phyloP scores from a whole-genome alignment of 352 stramenopile species.

The Phytophthora pisi region DNA sequence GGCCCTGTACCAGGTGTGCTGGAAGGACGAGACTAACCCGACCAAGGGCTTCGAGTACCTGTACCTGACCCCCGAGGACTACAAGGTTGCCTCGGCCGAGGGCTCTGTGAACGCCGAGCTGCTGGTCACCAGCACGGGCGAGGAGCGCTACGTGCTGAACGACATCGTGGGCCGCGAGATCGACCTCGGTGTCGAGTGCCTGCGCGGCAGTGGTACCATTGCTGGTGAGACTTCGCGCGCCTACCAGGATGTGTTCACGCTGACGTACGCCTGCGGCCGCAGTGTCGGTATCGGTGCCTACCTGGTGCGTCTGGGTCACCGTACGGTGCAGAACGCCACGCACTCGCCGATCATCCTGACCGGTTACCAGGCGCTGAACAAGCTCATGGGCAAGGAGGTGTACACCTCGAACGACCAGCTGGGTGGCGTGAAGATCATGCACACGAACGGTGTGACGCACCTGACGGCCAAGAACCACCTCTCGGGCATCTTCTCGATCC shows the following conservation, averaged over 20 bases:
- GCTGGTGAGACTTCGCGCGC: slow-evolving; percentile 98
- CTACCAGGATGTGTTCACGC: slow-evolving; percentile 99
- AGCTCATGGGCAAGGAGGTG: slow-evolving; percentile 99
- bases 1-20: slow-evolving; percentile 97
- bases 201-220: slow-evolving; percentile 99
- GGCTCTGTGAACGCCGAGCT: slow-evolving; percentile 89
- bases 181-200: slow-evolving; percentile 99
- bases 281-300: slow-evolving; percentile 99
- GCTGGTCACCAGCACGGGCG: slow-evolving; percentile 60
- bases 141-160: slow-evolving; percentile 94
- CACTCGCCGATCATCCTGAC: slow-evolving; percentile 99
- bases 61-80: slow-evolving; percentile 96
- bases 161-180: slow-evolving; percentile 98
- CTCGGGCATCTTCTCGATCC: slow-evolving; percentile 93
- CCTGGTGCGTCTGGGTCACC: slow-evolving; percentile 98
- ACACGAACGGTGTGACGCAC: slow-evolving; percentile 99
- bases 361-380: slow-evolving; percentile 99
- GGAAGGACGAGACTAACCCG: slow-evolving; percentile 96
- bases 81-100: slow-evolving; percentile 91
- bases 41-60: slow-evolving; percentile 99
- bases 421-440: slow-evolving; percentile 99
- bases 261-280: slow-evolving; percentile 99
- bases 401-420: slow-evolving; percentile 99
- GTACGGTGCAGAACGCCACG: slow-evolving; percentile 98
- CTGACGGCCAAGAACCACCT: slow-evolving; percentile 97